Conservation (phyloP, 768 basidiomycete genomes). For the Russula virescens region DNA sequence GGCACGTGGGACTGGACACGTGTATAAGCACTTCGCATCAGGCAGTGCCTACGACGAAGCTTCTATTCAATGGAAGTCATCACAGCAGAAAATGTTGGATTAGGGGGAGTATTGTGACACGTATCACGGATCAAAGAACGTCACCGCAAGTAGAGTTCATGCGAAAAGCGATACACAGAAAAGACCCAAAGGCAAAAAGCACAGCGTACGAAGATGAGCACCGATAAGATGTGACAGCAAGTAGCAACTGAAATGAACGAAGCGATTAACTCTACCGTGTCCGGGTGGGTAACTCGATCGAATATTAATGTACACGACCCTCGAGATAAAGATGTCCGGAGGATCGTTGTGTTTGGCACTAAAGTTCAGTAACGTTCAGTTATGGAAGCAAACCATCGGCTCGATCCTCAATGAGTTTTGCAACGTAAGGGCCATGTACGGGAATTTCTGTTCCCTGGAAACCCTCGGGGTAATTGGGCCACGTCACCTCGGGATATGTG, state of each 20-base stretch:
- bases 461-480: slow-evolving; percentile 69
- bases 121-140: not conserved
- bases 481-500: slow-evolving; percentile 45
- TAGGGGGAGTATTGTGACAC: too few species aligned
- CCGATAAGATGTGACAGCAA: not conserved
- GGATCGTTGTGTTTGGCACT: too few species aligned
- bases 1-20: too few species aligned
- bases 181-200: not conserved
- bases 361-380: not conserved
- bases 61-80: too few species aligned
- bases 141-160: not conserved
- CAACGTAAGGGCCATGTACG: slow-evolving; percentile 58
- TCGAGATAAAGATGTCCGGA: not conserved
- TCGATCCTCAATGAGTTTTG: slow-evolving; percentile 66
- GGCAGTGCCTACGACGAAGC: too few species aligned
- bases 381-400: slow-evolving; percentile 34
- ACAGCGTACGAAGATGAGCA: not conserved
- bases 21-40: too few species aligned
- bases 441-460: slow-evolving; percentile 81
- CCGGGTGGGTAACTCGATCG: not conserved
- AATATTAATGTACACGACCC: not conserved
- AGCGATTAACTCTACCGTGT: not conserved
- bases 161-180: not conserved
- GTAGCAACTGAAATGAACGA: not conserved
- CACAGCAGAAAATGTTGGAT: too few species aligned